A percentile compares a stretch with the other conserved stretches of the same genome.
These are phyloP conservation scores for Allomyces javanicus DNA, from an alignment of 192 early-diverging fungal species.

Conservation along the genomic window DNA sequence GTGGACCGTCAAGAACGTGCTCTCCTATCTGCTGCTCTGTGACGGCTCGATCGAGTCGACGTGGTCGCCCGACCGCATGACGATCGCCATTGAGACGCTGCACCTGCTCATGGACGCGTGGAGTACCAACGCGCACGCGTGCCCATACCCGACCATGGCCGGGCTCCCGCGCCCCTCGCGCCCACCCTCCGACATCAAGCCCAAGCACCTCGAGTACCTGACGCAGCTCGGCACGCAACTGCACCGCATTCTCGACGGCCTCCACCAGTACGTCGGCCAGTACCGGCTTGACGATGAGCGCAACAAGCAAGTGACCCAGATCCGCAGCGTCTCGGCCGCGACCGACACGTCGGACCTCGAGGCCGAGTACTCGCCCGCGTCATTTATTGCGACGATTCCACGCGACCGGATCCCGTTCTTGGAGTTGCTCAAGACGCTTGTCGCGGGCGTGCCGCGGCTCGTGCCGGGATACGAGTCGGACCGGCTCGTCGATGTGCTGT, in stretches of 20 bases:
- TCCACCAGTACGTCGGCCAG: neutral
- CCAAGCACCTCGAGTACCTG: neutral
- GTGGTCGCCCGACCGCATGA: slow-evolving; percentile 41
- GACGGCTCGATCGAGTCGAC: slow-evolving; percentile 26
- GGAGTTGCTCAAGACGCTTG: slow-evolving; percentile 45
- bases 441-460: slow-evolving; percentile 51
- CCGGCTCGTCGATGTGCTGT: slow-evolving; percentile 55
- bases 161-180: slow-evolving; percentile 12
- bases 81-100: slow-evolving; percentile 53
- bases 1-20: slow-evolving; percentile 44
- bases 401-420: slow-evolving; percentile 39
- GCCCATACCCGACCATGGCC: slow-evolving; percentile 23
- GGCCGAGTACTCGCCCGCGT: slow-evolving; percentile 17
- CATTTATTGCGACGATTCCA: slow-evolving; percentile 26
- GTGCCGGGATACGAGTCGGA: slow-evolving; percentile 40
- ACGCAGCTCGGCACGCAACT: neutral
- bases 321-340: neutral
- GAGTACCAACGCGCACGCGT: slow-evolving; percentile 20
- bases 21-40: slow-evolving; percentile 39
- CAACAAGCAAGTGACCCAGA: neutral
- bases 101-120: slow-evolving; percentile 54
- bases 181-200: neutral
- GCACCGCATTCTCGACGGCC: neutral
- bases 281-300: neutral
- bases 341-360: neutral